Conservation (phyloP, 129 eudicot genomes). For the Chrysanthemum makinoi region DNA sequence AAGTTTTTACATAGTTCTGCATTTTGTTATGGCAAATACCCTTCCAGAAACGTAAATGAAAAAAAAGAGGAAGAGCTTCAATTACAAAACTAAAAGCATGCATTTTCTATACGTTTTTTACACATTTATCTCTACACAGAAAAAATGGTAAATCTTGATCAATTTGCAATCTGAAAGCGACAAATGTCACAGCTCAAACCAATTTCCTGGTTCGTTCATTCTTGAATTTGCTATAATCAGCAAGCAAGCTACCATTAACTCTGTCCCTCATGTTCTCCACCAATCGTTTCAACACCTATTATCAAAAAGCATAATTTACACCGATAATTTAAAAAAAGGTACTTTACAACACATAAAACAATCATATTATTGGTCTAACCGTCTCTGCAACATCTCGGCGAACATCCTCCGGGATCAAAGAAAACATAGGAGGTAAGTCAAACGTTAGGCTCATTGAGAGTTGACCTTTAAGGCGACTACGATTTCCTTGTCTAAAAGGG, state of each 20-base stretch:
- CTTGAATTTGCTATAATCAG: constrained; percentile 68
- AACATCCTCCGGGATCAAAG: constrained; percentile 77
- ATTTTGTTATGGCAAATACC: not conserved
- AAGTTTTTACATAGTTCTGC: not conserved
- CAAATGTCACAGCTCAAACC: constrained; percentile 30
- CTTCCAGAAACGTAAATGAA: not conserved
- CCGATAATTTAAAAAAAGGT: not conserved
- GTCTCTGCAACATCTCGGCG: constrained; percentile 67
- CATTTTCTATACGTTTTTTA: constrained; percentile 22
- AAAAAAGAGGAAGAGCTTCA: not conserved
- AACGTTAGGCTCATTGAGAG: constrained; percentile 69
- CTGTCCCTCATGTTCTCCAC: constrained; percentile 87
- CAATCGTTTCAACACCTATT: constrained; percentile 63
- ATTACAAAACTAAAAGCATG: not conserved
- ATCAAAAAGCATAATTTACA: constrained; percentile 8
- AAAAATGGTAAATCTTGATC: constrained; percentile 1
- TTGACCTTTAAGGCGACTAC: constrained; percentile 81
- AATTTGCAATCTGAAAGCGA: not conserved
- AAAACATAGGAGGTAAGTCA: constrained; percentile 60
- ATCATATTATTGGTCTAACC: constrained; percentile 40
- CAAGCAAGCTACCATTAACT: constrained; percentile 76
- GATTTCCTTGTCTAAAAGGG: constrained; percentile 67
- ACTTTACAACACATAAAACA: not conserved
- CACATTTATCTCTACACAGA: constrained; percentile 10
- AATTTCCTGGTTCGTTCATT: constrained; percentile 42